phyloP scores from a whole-genome alignment of 768 basidiomycete genomes.

The Panellus pusillus region DNA sequence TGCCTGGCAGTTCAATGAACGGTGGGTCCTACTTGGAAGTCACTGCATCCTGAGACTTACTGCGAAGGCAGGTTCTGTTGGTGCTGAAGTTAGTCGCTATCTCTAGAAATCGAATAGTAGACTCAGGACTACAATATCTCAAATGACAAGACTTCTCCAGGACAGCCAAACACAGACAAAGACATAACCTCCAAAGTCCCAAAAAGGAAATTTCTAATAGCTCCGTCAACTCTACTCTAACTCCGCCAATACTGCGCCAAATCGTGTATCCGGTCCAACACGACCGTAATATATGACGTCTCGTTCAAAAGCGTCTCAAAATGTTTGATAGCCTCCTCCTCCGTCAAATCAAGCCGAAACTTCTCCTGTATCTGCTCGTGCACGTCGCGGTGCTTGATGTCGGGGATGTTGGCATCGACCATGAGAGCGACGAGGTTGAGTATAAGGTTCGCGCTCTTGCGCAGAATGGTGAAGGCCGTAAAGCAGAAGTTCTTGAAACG shows the following conservation, averaged over 20 bases:
- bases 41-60: not conserved
- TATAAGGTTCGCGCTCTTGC: conserved; percentile 96
- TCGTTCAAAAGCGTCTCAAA: conserved; percentile 93
- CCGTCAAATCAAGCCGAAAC: conserved; percentile 90
- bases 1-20: conserved; percentile 52
- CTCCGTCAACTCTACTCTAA: conserved; percentile 30
- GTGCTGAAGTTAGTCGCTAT: conserved; percentile 29
- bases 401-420: conserved; percentile 97
- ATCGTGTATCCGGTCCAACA: conserved; percentile 92
- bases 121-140: too few species aligned
- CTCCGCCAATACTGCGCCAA: conserved; percentile 88
- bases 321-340: conserved; percentile 97
- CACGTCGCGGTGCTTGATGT: conserved; percentile 90
- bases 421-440: conserved; percentile 95
- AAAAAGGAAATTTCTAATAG: conserved; percentile 1
- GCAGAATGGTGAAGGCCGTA: conserved; percentile 94
- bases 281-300: conserved; percentile 89
- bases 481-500: conserved; percentile 97
- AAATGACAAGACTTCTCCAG: too few species aligned
- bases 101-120: too few species aligned
- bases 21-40: conserved; percentile 26
- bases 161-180: conserved; percentile 3
- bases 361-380: conserved; percentile 94
- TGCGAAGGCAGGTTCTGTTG: conserved; percentile 36
- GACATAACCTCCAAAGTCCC: not conserved